Evolutionary conservation across 441 rosid genomes (phyloP).

Genomic region (Populus trichocarpa): DNA sequence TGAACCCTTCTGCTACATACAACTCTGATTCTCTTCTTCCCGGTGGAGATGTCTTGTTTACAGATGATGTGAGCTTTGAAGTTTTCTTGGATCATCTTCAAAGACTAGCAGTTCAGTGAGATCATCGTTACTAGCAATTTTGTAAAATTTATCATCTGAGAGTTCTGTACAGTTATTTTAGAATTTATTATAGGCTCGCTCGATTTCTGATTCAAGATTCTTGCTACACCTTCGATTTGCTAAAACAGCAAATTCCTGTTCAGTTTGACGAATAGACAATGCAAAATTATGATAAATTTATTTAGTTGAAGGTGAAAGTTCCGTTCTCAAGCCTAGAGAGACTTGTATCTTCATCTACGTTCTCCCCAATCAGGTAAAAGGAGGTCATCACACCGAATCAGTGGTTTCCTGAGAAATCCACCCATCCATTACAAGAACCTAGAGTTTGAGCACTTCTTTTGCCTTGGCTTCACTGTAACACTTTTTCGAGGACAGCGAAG

Average conservation of each 20-base stretch:
- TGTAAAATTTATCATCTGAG: constrained; percentile 20
- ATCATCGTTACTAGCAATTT: constrained; percentile 20
- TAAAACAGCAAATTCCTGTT: not conserved
- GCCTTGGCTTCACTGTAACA: not conserved
- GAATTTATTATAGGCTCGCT: not conserved
- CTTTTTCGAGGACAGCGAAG: not conserved
- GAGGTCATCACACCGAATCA: not conserved
- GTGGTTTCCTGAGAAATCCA: not conserved
- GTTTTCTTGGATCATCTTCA: constrained; percentile 90
- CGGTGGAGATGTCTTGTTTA: constrained; percentile 61
- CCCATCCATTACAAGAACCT: not conserved
- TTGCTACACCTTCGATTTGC: not conserved
- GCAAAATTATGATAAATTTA: not conserved
- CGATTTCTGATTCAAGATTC: not conserved
- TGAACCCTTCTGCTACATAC: constrained; percentile 80
- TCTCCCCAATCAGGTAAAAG: not conserved
- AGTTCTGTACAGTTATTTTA: constrained; percentile 28
- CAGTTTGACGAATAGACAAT: not conserved
- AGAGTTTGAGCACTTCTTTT: not conserved
- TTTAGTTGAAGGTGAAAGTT: not conserved
- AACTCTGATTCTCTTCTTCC: constrained; percentile 40
- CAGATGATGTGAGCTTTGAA: constrained; percentile 85
- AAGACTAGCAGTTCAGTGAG: constrained; percentile 66
- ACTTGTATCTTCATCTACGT: not conserved
- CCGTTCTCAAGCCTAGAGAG: not conserved